These are phyloP conservation scores for Eucalyptus regnans DNA, from an alignment of 345 rosid species.

Conservation along the genomic window DNA sequence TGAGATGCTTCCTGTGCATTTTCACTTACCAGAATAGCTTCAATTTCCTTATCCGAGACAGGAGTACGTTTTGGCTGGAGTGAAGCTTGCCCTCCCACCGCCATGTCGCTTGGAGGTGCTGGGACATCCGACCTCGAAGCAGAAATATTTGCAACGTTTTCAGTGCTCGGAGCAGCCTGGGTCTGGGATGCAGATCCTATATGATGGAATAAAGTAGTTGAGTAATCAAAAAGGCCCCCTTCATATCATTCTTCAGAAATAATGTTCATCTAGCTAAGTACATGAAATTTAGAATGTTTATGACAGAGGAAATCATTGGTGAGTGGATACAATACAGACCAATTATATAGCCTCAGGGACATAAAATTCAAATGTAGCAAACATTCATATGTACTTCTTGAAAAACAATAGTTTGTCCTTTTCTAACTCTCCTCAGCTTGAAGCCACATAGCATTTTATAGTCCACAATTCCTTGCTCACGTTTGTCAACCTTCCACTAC, in stretches of 20 bases:
- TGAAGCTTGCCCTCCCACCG: slow-evolving; percentile 69
- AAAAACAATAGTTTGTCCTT: neutral
- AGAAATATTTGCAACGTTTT: neutral
- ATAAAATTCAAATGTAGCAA: neutral
- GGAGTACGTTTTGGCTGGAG: slow-evolving; percentile 82
- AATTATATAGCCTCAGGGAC: neutral
- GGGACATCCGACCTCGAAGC: slow-evolving; percentile 48
- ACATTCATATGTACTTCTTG: neutral
- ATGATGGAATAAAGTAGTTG: neutral
- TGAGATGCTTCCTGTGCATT: neutral
- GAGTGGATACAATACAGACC: neutral
- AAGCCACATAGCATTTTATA: neutral
- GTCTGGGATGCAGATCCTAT: slow-evolving; percentile 5
- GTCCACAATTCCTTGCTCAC: neutral
- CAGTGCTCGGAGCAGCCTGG: slow-evolving; percentile 4
- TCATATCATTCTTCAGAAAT: neutral
- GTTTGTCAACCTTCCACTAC: neutral
- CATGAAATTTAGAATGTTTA: neutral
- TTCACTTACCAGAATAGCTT: slow-evolving; percentile 44
- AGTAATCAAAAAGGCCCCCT: neutral
- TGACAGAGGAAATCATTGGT: neutral
- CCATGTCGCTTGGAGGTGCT: slow-evolving; percentile 35
- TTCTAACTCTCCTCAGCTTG: neutral
- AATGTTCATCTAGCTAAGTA: neutral
- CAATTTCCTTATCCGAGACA: slow-evolving; percentile 57